Evolutionary conservation across 2,329 filamentous ascomycete genomes (phyloP).

Genomic region (Thelonectria rubi): DNA sequence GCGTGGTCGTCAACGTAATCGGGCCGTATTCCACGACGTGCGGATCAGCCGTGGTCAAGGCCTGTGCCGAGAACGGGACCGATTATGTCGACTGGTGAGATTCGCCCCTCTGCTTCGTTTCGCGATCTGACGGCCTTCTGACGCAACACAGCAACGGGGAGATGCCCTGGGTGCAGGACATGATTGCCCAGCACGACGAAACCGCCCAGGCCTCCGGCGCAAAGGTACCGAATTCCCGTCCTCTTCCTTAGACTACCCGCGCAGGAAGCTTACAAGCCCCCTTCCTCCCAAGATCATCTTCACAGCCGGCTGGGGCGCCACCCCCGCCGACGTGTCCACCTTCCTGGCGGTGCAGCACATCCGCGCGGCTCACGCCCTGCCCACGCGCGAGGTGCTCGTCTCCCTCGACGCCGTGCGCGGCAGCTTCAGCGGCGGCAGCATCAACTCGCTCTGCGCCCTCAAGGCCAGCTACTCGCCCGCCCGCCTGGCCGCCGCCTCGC

Average conservation of each 20-base stretch:
- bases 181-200: conserved; percentile 27
- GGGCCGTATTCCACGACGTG: conserved; percentile 30
- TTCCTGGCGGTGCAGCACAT: conserved; percentile 29
- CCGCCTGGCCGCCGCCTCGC: conserved; percentile 10
- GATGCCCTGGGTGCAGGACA: conserved; percentile 29
- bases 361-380: conserved; percentile 13
- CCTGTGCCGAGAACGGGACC: conserved; percentile 34
- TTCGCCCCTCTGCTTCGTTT: background rate
- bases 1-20: conserved; percentile 25
- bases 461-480: background rate
- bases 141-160: conserved; percentile 28
- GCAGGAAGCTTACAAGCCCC: background rate
- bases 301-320: conserved; percentile 32
- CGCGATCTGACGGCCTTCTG: background rate
- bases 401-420: conserved; percentile 24
- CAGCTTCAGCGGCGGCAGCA: conserved; percentile 33
- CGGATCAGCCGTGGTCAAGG: conserved; percentile 28
- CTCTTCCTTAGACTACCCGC: background rate
- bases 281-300: conserved; percentile 28
- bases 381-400: conserved; percentile 27
- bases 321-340: conserved; percentile 31
- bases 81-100: conserved; percentile 37
- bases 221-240: conserved; percentile 8
- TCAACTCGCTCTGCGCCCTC: conserved; percentile 30
- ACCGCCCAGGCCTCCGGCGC: conserved; percentile 21